phyloP scores from a whole-genome alignment of 148 eudicot genomes.

The Dianthus caryophyllus region DNA sequence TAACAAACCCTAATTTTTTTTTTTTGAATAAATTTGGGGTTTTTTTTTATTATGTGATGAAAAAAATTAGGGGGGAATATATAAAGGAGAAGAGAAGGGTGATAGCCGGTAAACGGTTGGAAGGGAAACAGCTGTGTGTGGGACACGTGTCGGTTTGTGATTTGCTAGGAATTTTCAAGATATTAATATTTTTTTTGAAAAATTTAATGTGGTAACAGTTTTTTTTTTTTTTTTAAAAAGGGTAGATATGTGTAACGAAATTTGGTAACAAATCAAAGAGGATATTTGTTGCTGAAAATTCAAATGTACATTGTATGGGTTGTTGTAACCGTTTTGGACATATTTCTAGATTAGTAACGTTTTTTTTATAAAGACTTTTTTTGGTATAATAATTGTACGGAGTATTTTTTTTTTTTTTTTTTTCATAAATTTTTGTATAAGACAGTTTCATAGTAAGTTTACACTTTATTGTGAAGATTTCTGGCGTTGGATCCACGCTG shows the following conservation, averaged over 20 bases:
- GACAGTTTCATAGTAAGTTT: too few species aligned
- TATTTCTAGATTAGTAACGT: too few species aligned
- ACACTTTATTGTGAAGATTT: too few species aligned
- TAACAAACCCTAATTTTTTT: background rate
- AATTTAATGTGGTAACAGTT: background rate
- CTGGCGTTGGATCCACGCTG: too few species aligned
- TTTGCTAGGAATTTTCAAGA: slow-evolving; percentile 16
- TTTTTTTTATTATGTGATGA: background rate
- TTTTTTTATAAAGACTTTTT: too few species aligned
- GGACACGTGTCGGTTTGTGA: slow-evolving; percentile 27
- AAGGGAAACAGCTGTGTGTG: slow-evolving; percentile 29
- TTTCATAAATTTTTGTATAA: too few species aligned
- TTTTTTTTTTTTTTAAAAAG: background rate
- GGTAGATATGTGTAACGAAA: background rate
- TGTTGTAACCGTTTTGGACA: too few species aligned
- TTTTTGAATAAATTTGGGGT: background rate
- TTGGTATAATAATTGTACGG: too few species aligned
- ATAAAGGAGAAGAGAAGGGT: slow-evolving; percentile 24
- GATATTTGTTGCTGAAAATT: background rate
- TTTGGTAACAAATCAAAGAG: slow-evolving; percentile 15
- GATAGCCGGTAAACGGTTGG: slow-evolving; percentile 24
- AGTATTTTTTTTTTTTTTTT: too few species aligned
- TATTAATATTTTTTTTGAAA: background rate
- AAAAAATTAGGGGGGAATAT: slow-evolving; percentile 3
- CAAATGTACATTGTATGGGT: too few species aligned